Evolutionary conservation across 108 stramenopile genomes (phyloP).

Genomic region (Skeletonema marinoi): DNA sequence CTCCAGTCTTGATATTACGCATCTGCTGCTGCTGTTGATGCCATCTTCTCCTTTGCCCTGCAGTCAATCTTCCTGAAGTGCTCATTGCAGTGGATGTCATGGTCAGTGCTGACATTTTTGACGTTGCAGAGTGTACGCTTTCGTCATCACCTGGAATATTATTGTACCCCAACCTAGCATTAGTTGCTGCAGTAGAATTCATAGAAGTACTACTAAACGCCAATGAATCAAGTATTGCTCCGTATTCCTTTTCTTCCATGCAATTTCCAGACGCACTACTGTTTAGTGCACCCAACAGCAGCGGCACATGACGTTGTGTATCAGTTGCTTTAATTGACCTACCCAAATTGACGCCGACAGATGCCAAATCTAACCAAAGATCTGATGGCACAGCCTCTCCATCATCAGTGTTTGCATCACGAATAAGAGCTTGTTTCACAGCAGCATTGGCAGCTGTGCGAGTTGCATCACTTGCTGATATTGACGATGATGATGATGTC

Average conservation of each 20-base stretch:
- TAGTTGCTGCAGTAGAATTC: background rate
- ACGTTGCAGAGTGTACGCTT: conserved; percentile 32
- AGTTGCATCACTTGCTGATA: conserved; percentile 18
- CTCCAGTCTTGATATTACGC: conserved; percentile 19
- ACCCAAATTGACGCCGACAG: conserved; percentile 28
- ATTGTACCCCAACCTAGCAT: background rate
- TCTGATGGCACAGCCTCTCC: conserved; percentile 47
- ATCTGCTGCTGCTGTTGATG: conserved; percentile 41
- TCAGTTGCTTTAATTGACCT: conserved; percentile 17
- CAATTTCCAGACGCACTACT: background rate
- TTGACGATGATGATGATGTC: background rate
- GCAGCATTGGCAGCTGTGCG: conserved; percentile 39
- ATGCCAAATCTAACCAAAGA: conserved; percentile 45
- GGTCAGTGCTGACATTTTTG: conserved; percentile 30
- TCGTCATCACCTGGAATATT: conserved; percentile 25
- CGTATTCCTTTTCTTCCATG: conserved; percentile 39
- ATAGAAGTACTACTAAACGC: conserved; percentile 4
- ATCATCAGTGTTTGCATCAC: conserved; percentile 36
- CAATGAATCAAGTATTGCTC: conserved; percentile 28
- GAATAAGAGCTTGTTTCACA: conserved; percentile 19
- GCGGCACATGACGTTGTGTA: conserved; percentile 29
- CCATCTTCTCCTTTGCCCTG: conserved; percentile 39
- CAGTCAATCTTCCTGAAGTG: conserved; percentile 34
- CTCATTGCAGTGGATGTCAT: conserved; percentile 23
- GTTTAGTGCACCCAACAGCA: conserved; percentile 6